Conservation (phyloP, 2,329 filamentous ascomycete genomes). For the Dactylellina sp. region DNA sequence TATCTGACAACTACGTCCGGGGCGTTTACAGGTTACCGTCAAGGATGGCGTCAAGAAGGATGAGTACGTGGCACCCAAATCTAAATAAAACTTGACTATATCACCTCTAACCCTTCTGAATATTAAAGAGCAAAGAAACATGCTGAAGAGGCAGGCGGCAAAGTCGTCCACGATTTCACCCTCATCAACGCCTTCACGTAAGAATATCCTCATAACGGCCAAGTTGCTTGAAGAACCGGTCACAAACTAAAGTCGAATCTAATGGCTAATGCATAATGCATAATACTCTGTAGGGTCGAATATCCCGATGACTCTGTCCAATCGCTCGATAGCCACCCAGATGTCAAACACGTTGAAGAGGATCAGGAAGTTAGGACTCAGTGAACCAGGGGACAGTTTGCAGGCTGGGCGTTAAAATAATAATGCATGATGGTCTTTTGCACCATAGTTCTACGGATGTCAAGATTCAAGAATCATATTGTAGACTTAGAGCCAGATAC, state of each 20-base stretch:
- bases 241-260: no score
- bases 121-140: slow-evolving; percentile 78
- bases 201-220: slow-evolving; percentile 62
- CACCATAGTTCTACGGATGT: not conserved
- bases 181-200: slow-evolving; percentile 95
- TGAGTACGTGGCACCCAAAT: slow-evolving; percentile 19
- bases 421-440: no score
- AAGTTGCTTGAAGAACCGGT: no score
- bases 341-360: slow-evolving; percentile 79
- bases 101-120: not conserved
- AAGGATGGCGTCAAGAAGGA: slow-evolving; percentile 17
- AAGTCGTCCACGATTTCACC: slow-evolving; percentile 84
- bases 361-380: slow-evolving; percentile 79
- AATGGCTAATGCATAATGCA: not conserved
- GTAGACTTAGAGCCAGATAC: slow-evolving; percentile 14
- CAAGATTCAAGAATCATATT: not conserved
- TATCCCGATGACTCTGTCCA: slow-evolving; percentile 76
- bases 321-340: slow-evolving; percentile 75
- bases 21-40: slow-evolving; percentile 17
- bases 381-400: slow-evolving; percentile 66
- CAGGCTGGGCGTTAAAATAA: not conserved
- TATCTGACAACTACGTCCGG: no score
- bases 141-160: slow-evolving; percentile 79
- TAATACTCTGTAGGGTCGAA: slow-evolving; percentile 71
- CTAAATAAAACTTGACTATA: no score